These are phyloP conservation scores for Torulaspora maleeae DNA, from an alignment of 805 yeast species.

Conservation along the genomic window DNA sequence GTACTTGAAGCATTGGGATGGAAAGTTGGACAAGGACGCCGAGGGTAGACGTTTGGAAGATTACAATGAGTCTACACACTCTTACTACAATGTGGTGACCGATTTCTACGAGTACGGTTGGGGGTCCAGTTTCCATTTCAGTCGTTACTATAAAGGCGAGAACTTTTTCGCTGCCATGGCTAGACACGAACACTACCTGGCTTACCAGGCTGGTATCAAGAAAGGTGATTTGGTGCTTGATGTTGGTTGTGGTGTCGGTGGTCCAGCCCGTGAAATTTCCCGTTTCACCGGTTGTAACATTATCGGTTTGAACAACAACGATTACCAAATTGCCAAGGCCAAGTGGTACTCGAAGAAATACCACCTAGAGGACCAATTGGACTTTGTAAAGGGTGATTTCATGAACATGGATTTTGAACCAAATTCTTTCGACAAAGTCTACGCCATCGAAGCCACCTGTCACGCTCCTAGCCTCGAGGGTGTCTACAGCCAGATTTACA, in stretches of 20 bases:
- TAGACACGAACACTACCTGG: slow-evolving; percentile 94
- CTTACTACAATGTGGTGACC: slow-evolving; percentile 93
- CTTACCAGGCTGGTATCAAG: slow-evolving; percentile 73
- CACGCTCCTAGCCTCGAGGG: slow-evolving; percentile 97
- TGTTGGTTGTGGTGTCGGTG: slow-evolving; percentile 99
- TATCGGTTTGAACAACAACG: slow-evolving; percentile 93
- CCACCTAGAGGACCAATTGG: slow-evolving; percentile 66
- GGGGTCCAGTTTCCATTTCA: slow-evolving; percentile 98
- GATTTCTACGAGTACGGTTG: slow-evolving; percentile 99
- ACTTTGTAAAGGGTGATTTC: slow-evolving; percentile 94
- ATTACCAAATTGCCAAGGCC: slow-evolving; percentile 92
- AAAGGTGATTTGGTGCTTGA: slow-evolving; percentile 86
- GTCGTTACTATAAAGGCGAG: slow-evolving; percentile 90
- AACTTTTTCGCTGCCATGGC: slow-evolving; percentile 92
- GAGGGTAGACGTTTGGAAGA: slow-evolving; percentile 71
- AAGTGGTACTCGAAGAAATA: slow-evolving; percentile 66
- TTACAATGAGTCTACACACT: slow-evolving; percentile 87
- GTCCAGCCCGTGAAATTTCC: slow-evolving; percentile 95
- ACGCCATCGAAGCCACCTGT: slow-evolving; percentile 97
- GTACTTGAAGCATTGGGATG: slow-evolving; percentile 97
- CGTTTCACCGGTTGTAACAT: slow-evolving; percentile 84
- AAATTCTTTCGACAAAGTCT: slow-evolving; percentile 89
- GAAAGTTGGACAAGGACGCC: slow-evolving; percentile 69
- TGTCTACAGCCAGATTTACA: slow-evolving; percentile 89
- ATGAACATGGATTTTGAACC: slow-evolving; percentile 98